Evolutionary conservation across 1,284 basidiomycete species (phyloP).

Genomic region (Takashimella koratensis): DNA sequence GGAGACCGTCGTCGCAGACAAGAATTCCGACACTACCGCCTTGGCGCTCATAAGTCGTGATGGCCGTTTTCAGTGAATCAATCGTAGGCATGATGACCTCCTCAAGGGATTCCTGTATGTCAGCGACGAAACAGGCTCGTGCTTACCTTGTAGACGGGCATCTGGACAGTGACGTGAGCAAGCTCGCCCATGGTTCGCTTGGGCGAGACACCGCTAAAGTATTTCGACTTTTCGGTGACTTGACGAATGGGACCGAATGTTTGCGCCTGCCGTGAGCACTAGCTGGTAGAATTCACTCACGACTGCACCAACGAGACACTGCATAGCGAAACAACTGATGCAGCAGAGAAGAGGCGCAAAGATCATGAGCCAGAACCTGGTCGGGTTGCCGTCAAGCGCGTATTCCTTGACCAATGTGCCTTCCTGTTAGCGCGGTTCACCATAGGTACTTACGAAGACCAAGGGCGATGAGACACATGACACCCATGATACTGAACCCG

Average conservation of each 20-base stretch:
- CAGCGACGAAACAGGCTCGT: conserved; percentile 5
- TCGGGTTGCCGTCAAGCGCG: conserved; percentile 52
- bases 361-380: conserved; percentile 52
- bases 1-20: conserved; percentile 62
- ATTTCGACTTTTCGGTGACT: conserved; percentile 54
- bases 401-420: conserved; percentile 53
- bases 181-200: conserved; percentile 52
- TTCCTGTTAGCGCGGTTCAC: conserved; percentile 18
- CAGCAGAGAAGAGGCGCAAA: conserved; percentile 53
- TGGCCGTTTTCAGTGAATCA: conserved; percentile 74
- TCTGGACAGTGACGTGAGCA: conserved; percentile 57
- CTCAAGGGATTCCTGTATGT: conserved; percentile 57
- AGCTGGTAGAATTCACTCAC: conserved; percentile 45
- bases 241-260: conserved; percentile 55
- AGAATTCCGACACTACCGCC: conserved; percentile 53
- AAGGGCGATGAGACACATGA: conserved; percentile 27
- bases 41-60: conserved; percentile 64
- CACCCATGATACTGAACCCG: conserved; percentile 50
- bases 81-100: conserved; percentile 62
- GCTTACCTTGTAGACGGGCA: conserved; percentile 59
- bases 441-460: conserved; percentile 27
- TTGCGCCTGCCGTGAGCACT: conserved; percentile 22
- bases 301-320: conserved; percentile 21
- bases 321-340: conserved; percentile 45
- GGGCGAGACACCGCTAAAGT: conserved; percentile 53